Evolutionary conservation across 768 basidiomycete genomes (phyloP), one percentile per base, ranked within the genome.

Genomic region (Lactarius evosmus): DNA sequence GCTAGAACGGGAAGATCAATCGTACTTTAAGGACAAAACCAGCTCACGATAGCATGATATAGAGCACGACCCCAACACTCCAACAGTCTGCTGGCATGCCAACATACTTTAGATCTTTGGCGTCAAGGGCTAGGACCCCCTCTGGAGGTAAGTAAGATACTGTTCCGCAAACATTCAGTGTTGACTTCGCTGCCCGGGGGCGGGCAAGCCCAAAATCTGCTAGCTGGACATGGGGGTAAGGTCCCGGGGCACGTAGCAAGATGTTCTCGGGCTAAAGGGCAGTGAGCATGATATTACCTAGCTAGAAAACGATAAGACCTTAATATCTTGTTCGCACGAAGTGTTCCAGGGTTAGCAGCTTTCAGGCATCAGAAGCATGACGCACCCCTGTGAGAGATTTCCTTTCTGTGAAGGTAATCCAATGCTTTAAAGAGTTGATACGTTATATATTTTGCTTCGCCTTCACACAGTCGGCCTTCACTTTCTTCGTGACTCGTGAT

Each of bases 31-130:
- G 38, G 40, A 7, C 19, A 32, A 22, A 22, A 22, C 58, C 46
- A 44, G 80, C 89, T 65, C 76, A 93, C 92, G 83, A 82, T 55
- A 94, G 77, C 90, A 93, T 93, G 61, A 91, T 85, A 67, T 87
- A 93, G 57, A 93, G 75, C 58, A 90, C 85, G 6, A 93, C 82
- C 6, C 92, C 92, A 14, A 88, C 83, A 68, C 91, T 92, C 92
- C 92, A 94, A 70, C 91, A 93, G 73, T 94, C 92, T 3, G 91
- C 82, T n/a, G 91, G 89, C 87, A 93, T 88, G 22, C 90, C 90
- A 34, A 80, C 74, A 61, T 91, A 92, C 56, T 88, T 85, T 49
- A 89, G 74, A 62, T 89, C 79, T 68, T 86, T 87, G 67, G 88
- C 79, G 68, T 92, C 88, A 46, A 93, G 75, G 7, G 91, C 91